phyloP scores from a whole-genome alignment of 176 grass and related monocot genomes.

The Thalia dealbata region DNA sequence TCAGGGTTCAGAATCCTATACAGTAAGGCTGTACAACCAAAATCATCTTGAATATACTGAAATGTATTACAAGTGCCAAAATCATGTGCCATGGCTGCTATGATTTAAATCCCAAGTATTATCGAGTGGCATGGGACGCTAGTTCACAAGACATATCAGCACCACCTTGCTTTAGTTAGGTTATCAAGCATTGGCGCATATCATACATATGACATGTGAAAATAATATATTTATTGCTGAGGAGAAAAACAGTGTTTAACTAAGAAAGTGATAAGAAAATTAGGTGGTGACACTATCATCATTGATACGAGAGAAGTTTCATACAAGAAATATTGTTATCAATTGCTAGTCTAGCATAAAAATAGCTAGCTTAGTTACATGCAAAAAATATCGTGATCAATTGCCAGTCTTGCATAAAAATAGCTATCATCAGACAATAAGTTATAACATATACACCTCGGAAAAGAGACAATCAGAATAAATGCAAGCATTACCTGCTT shows the following conservation, averaged over 20 bases:
- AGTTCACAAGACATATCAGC: background rate
- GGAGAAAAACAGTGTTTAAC: background rate
- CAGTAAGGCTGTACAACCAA: background rate
- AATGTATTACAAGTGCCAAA: background rate
- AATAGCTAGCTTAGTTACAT: conserved; percentile 6
- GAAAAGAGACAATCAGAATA: background rate
- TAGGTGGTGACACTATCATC: background rate
- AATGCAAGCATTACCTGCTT: conserved; percentile 51
- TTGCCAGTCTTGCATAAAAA: conserved; percentile 6
- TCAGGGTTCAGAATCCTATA: background rate
- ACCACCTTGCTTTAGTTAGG: background rate
- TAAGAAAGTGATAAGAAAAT: background rate
- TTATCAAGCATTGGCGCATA: background rate
- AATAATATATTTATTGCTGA: background rate
- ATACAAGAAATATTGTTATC: background rate
- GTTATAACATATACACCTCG: conserved; percentile 1
- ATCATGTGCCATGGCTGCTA: background rate
- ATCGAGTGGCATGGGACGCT: background rate
- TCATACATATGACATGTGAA: background rate
- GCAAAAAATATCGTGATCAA: background rate
- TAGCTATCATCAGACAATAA: background rate
- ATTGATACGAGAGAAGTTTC: too few species aligned
- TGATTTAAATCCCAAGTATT: background rate
- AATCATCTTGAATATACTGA: background rate
- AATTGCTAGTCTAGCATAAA: background rate